Percentiles rank a stretch among this genome's conserved stretches.
These are phyloP conservation scores for Ceratocystis diversiconidia DNA, from an alignment of 2,329 filamentous ascomycete genomes.

Conservation along the genomic window DNA sequence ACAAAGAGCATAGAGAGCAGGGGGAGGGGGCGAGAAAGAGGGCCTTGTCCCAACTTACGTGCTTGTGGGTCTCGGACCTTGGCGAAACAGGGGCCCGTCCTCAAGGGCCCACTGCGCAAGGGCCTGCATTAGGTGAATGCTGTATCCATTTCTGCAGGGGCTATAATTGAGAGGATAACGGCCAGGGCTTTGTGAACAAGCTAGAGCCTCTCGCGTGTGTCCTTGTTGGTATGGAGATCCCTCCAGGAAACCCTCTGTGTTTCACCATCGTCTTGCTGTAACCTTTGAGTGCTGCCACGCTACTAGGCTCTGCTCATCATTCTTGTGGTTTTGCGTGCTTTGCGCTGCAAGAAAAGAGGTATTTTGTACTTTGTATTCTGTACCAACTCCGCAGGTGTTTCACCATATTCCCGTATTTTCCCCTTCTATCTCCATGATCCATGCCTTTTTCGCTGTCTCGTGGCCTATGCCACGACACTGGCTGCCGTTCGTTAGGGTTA, in stretches of 20 bases:
- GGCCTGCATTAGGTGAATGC: not conserved
- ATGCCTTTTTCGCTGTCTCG: not conserved
- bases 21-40: not conserved
- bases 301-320: too few relatives aligned
- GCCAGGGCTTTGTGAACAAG: not conserved
- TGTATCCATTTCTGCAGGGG: not conserved
- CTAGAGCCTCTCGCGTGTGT: not conserved
- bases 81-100: slow-evolving; percentile 2
- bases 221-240: not conserved
- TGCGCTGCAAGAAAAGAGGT: not conserved
- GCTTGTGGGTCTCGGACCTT: not conserved
- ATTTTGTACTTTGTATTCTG: not conserved
- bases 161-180: not conserved
- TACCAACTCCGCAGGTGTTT: not conserved
- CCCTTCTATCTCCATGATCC: not conserved
- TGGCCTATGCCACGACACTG: not conserved
- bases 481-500: not conserved
- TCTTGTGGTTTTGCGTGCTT: not conserved
- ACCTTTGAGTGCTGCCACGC: not conserved
- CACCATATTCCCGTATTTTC: not conserved
- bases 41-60: not conserved
- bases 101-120: not conserved
- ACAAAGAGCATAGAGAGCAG: not conserved
- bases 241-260: not conserved
- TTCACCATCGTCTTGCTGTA: not conserved